Conservation (phyloP, 768 basidiomycete species). For the Rubroboletus satanas region DNA sequence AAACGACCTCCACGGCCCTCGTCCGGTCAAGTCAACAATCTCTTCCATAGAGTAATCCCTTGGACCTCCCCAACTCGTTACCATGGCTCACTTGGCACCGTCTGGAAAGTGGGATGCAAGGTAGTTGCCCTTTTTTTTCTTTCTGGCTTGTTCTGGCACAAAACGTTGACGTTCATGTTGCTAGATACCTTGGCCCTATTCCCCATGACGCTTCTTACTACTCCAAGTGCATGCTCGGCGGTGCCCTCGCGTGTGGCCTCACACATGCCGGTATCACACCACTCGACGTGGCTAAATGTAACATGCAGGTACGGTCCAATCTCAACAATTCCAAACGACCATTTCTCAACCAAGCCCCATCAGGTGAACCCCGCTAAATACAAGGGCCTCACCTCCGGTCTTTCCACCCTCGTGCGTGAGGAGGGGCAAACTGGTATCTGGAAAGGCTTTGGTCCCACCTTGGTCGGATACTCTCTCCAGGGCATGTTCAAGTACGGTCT, state of each 20-base stretch:
- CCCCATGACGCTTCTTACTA: constrained; percentile 76
- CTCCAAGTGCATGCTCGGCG: constrained; percentile 83
- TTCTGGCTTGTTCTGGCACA: neutral
- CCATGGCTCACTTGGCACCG: constrained; percentile 49
- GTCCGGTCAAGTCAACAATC: constrained; percentile 3
- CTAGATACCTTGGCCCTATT: constrained; percentile 67
- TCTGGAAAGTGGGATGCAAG: constrained; percentile 73
- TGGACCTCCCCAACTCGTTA: constrained; percentile 33
- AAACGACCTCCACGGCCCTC: constrained; percentile 21
- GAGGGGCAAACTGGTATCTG: constrained; percentile 85
- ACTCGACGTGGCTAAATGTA: constrained; percentile 85
- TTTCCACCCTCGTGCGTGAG: constrained; percentile 67
- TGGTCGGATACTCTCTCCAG: constrained; percentile 91
- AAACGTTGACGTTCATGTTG: constrained; percentile 2
- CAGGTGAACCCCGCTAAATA: constrained; percentile 78
- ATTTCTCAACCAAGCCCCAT: neutral
- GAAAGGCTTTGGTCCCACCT: constrained; percentile 92
- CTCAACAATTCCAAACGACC: too few relatives aligned
- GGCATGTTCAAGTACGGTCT: constrained; percentile 99
- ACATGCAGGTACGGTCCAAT: constrained; percentile 68
- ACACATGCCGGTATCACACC: constrained; percentile 88
- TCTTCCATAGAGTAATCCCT: constrained; percentile 23
- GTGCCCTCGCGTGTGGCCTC: constrained; percentile 80
- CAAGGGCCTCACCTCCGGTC: constrained; percentile 57
- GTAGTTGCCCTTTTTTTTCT: constrained; percentile 31